Evolutionary conservation across 225 moss, liverwort and hornwort species (phyloP).

Genomic region (Polytrichum formosum): DNA sequence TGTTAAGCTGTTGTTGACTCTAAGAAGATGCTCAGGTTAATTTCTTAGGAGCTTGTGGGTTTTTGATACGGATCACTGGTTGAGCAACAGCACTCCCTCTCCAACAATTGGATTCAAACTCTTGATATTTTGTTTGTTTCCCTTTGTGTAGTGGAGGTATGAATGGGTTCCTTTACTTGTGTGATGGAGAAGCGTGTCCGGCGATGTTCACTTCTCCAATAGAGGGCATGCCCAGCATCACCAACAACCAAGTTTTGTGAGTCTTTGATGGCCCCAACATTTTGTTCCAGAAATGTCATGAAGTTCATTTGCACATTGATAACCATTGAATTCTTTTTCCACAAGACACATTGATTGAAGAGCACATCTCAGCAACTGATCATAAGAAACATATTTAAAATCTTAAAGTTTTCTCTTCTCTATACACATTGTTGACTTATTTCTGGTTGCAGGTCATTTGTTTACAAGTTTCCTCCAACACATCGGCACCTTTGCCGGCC

Average conservation of each 20-base stretch:
- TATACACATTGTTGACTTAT: slow-evolving; percentile 7
- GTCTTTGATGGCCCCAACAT: background rate
- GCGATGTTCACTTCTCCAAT: slow-evolving; percentile 89
- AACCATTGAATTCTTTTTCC: no score
- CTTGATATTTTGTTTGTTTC: no score
- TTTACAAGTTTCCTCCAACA: slow-evolving; percentile 58
- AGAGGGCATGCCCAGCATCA: slow-evolving; percentile 74
- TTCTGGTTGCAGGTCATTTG: slow-evolving; percentile 65
- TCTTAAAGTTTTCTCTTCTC: background rate
- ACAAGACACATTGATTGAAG: no score
- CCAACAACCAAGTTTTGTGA: slow-evolving; percentile 94
- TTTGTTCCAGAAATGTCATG: no score
- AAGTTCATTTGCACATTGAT: no score
- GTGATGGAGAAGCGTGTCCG: slow-evolving; percentile 95
- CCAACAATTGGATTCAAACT: no score
- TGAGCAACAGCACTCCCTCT: no score
- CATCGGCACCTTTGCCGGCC: slow-evolving; percentile 84
- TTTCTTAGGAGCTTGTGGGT: no score
- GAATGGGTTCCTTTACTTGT: slow-evolving; percentile 84
- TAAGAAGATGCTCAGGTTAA: no score
- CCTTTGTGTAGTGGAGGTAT: slow-evolving; percentile 69
- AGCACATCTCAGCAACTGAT: no score
- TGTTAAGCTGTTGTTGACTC: no score
- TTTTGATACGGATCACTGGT: no score
- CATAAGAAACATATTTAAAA: slow-evolving; percentile 1